phyloP scores from a whole-genome alignment of 306 rosid genomes.

The Oxytropis ochrocephala region DNA sequence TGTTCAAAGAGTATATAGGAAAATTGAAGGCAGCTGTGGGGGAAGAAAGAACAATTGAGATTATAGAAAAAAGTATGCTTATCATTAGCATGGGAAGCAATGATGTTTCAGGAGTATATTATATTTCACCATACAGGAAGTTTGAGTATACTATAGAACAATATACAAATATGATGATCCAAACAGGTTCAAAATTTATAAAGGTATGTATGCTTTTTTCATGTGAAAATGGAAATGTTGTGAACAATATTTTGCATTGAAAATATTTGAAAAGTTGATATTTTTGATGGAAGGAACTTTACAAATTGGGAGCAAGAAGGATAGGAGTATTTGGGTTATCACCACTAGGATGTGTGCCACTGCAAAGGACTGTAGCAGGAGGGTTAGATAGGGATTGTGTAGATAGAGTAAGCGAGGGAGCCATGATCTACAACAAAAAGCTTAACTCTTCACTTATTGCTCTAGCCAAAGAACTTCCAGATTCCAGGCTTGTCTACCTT shows the following conservation, averaged over 20 bases:
- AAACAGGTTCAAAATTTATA: neutral
- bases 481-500: constrained; percentile 42
- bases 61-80: neutral
- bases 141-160: neutral
- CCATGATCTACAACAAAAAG: constrained; percentile 46
- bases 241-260: no score
- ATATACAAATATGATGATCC: constrained; percentile 1
- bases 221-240: no score
- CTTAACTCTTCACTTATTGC: constrained; percentile 22
- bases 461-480: constrained; percentile 20
- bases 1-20: constrained; percentile 25
- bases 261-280: no score
- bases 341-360: constrained; percentile 25
- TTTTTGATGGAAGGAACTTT: constrained; percentile 19
- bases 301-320: constrained; percentile 25
- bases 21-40: constrained; percentile 18
- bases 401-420: constrained; percentile 28
- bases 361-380: constrained; percentile 40
- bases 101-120: constrained; percentile 22
- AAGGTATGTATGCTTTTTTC: no score
- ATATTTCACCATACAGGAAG: constrained; percentile 2
- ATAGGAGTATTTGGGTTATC: constrained; percentile 17
- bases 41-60: neutral
- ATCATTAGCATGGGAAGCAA: constrained; percentile 26
- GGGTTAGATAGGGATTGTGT: constrained; percentile 32